These are phyloP conservation scores for Aspergillus costaricaensis DNA, from an alignment of 2,329 filamentous ascomycete species.

Conservation along the genomic window DNA sequence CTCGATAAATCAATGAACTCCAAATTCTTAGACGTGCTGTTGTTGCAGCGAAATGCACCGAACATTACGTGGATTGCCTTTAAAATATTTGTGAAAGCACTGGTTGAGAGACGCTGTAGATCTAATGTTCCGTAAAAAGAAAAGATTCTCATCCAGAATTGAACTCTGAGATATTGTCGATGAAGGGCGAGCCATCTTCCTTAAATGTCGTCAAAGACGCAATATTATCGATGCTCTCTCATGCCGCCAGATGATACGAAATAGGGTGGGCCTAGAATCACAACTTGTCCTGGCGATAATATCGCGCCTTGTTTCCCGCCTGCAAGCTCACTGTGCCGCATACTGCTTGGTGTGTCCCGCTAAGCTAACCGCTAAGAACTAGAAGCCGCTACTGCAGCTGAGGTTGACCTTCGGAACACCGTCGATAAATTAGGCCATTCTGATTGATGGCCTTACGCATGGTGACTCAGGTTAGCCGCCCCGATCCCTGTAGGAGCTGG, in stretches of 20 bases:
- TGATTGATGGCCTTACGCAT: not conserved
- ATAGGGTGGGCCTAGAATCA: not conserved
- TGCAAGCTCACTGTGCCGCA: not conserved
- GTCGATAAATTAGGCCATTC: not conserved
- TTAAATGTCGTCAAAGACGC: not conserved
- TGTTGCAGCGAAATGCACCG: constrained; percentile 4
- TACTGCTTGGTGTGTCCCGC: not conserved
- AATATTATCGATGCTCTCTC: not conserved
- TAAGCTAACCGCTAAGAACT: not conserved
- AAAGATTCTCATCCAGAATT: too few species aligned
- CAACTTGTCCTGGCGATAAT: not conserved
- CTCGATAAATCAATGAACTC: constrained; percentile 1
- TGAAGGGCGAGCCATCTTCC: too few species aligned
- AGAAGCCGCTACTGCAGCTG: not conserved
- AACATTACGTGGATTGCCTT: not conserved
- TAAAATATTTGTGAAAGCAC: too few species aligned
- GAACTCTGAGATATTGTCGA: not conserved
- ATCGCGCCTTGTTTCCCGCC: not conserved
- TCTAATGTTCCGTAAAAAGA: too few species aligned
- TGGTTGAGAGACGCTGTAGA: too few species aligned
- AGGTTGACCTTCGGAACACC: not conserved
- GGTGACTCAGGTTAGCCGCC: not conserved
- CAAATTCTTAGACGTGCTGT: not conserved
- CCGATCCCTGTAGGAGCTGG: not conserved
- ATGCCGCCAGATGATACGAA: not conserved